Percentiles rank a stretch among this genome's conserved stretches.
These are phyloP conservation scores for Verticillium tricorpus DNA, from an alignment of 2,329 filamentous ascomycete genomes.

Conservation along the genomic window DNA sequence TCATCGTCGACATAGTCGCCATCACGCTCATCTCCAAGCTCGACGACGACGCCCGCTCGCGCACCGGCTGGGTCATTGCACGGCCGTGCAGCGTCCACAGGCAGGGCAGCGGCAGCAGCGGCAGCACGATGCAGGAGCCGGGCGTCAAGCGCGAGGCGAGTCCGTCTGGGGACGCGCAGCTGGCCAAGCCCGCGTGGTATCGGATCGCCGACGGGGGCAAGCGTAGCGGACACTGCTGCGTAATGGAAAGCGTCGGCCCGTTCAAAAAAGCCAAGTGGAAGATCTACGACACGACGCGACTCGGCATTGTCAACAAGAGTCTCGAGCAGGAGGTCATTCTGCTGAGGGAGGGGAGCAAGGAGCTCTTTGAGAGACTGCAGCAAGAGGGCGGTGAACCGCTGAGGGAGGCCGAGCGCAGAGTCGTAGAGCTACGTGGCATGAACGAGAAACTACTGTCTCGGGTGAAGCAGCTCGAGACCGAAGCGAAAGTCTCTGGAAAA, in stretches of 20 bases:
- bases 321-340: conserved; percentile 4
- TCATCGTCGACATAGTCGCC: conserved; percentile 4
- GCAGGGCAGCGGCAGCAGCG: not conserved
- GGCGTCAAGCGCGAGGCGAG: not conserved
- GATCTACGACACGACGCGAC: not conserved
- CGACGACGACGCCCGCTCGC: not conserved
- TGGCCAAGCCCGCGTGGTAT: not conserved
- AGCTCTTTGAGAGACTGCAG: not conserved
- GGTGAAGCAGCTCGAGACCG: not conserved
- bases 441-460: not conserved
- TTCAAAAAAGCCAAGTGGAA: conserved; percentile 1
- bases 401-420: not conserved
- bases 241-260: conserved; percentile 1
- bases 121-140: too few species aligned
- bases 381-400: not conserved
- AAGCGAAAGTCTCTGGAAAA: not conserved
- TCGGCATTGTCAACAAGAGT: conserved; percentile 3
- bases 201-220: conserved; percentile 2
- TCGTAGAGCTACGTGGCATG: not conserved
- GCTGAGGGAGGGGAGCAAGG: not conserved
- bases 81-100: not conserved
- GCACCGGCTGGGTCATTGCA: conserved; percentile 3
- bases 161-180: not conserved
- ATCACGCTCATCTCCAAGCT: conserved; percentile 1
- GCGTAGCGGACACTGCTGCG: conserved; percentile 4